Conservation (phyloP, 306 rosid species). For the Cucurbita pepo region DNA sequence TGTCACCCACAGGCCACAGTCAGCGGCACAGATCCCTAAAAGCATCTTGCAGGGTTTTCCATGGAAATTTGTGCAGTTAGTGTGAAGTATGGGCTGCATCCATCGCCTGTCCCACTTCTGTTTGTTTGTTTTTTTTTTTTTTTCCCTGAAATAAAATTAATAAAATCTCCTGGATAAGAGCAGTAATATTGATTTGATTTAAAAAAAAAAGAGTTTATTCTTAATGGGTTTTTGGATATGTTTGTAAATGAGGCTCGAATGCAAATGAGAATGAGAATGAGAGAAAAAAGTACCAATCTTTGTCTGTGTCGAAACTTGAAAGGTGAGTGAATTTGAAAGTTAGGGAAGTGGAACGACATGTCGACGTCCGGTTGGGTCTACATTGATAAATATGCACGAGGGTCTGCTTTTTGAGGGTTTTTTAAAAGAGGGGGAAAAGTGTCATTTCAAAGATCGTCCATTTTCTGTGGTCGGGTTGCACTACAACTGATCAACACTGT, state of each 20-base stretch:
- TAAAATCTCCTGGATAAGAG: neutral
- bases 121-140: neutral
- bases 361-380: neutral
- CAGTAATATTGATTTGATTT: neutral
- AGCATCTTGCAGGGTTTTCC: neutral
- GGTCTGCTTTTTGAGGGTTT: neutral
- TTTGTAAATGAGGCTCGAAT: neutral
- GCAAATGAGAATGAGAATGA: neutral
- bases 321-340: neutral
- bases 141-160: no score
- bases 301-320: neutral
- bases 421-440: neutral
- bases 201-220: neutral
- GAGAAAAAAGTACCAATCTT: neutral
- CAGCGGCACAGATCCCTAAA: neutral
- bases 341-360: neutral
- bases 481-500: neutral
- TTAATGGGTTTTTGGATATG: neutral
- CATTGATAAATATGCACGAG: neutral
- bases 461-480: neutral
- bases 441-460: neutral
- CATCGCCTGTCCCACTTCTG: neutral
- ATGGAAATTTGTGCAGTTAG: neutral
- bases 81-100: neutral
- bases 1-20: no score